Percentiles rank a stretch among this genome's conserved stretches.
phyloP scores from a whole-genome alignment of 139 green algal genomes.

The Volvox reticuliferus region DNA sequence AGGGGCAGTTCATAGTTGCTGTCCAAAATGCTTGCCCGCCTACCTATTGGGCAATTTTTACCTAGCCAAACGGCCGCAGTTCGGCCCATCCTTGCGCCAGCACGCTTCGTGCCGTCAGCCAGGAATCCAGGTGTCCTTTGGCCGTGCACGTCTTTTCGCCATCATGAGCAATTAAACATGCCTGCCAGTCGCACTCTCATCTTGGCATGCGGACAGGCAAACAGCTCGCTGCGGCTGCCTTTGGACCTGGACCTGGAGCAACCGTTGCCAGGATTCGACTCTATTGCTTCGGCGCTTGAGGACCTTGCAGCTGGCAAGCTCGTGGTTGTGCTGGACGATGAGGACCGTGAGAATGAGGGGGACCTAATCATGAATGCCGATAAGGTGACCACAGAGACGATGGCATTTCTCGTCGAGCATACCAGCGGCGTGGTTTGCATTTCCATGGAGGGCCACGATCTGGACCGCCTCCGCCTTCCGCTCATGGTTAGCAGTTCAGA shows the following conservation, averaged over 20 bases:
- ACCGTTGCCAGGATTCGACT: conserved; percentile 65
- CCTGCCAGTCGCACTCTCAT: neutral
- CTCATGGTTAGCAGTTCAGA: conserved; percentile 90
- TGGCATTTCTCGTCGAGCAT: conserved; percentile 95
- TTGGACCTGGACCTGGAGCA: conserved; percentile 49
- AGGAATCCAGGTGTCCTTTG: neutral
- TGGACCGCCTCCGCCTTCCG: conserved; percentile 93
- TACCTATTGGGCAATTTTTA: neutral
- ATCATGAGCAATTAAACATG: neutral
- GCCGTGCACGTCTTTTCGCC: neutral
- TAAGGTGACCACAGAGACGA: conserved; percentile 82
- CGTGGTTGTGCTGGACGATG: conserved; percentile 98
- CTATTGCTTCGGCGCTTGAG: conserved; percentile 60
- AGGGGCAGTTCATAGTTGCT: neutral
- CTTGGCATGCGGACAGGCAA: conserved; percentile 17
- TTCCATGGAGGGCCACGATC: conserved; percentile 71
- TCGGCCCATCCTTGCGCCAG: neutral
- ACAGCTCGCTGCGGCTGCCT: conserved; percentile 46
- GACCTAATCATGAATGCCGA: conserved; percentile 97
- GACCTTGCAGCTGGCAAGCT: conserved; percentile 84
- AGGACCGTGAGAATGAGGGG: conserved; percentile 98
- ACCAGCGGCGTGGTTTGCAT: conserved; percentile 92
- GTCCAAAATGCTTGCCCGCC: neutral
- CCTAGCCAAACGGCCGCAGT: neutral
- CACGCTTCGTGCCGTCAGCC: neutral